A percentile compares a stretch with the other conserved stretches of the same genome.
Evolutionary conservation across 164 flowering plant genomes (phyloP).

Genomic region (Macadamia tetraphylla): DNA sequence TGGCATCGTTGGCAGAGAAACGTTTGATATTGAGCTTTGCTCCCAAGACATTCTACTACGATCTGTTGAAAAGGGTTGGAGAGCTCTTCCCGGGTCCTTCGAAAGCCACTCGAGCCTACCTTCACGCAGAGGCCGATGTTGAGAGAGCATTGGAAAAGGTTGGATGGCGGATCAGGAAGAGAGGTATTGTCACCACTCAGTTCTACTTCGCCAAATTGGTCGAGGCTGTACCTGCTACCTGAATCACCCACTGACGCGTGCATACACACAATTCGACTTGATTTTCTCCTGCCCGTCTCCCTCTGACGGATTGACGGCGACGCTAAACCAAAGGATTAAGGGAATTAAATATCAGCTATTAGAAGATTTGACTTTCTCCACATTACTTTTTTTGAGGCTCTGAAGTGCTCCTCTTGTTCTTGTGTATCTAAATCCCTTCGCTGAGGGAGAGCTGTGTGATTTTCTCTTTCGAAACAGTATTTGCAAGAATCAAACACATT

Average conservation of each 20-base stretch:
- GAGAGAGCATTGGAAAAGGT: slow-evolving; percentile 80
- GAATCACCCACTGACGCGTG: neutral
- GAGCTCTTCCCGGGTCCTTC: slow-evolving; percentile 98
- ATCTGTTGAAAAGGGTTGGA: slow-evolving; percentile 78
- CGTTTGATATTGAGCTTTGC: slow-evolving; percentile 66
- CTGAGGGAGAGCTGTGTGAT: too few species aligned
- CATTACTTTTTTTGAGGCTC: neutral
- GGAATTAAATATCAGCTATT: too few species aligned
- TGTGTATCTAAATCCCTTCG: neutral
- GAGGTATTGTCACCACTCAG: slow-evolving; percentile 72
- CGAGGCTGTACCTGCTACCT: slow-evolving; percentile 88
- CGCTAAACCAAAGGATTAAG: too few species aligned
- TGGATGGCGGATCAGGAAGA: slow-evolving; percentile 87
- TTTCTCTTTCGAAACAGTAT: too few species aligned
- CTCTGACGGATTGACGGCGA: neutral
- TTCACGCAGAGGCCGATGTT: slow-evolving; percentile 87
- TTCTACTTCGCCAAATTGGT: slow-evolving; percentile 80
- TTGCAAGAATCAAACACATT: too few species aligned
- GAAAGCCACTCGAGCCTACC: slow-evolving; percentile 94
- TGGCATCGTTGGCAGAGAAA: slow-evolving; percentile 81
- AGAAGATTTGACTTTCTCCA: too few species aligned
- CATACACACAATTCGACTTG: neutral
- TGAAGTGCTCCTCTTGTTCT: neutral
- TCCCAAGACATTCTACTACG: slow-evolving; percentile 85
- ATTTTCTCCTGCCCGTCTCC: neutral